A percentile compares a stretch with the other conserved stretches of the same genome.
Conservation (phyloP, 495 filamentous ascomycete species). For the Annulohypoxylon maeteangense region DNA sequence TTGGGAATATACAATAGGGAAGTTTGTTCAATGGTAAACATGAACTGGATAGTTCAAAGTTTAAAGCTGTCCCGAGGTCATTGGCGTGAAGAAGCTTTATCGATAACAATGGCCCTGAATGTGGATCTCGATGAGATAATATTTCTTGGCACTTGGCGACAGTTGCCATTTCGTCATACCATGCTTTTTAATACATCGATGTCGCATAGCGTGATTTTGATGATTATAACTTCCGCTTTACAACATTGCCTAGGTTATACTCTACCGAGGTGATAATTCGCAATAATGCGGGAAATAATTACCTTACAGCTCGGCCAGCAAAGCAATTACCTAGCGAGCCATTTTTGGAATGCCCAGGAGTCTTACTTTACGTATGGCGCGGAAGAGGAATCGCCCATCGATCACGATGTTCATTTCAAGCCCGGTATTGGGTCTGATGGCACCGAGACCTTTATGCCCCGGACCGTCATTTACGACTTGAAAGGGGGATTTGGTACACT, state of each 20-base stretch:
- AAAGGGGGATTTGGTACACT: constrained; percentile 92
- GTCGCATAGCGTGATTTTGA: constrained; percentile 20
- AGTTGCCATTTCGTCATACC: constrained; percentile 12
- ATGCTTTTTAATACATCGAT: background rate
- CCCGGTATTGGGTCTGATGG: constrained; percentile 85
- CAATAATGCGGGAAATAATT: constrained; percentile 91
- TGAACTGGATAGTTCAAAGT: too few relatives aligned
- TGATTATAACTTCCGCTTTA: background rate
- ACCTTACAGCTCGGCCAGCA: constrained; percentile 93
- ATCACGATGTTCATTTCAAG: constrained; percentile 94
- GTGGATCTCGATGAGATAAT: background rate
- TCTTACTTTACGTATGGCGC: constrained; percentile 94
- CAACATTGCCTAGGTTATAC: background rate
- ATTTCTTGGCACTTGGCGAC: constrained; percentile 16
- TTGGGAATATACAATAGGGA: background rate
- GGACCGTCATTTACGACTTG: constrained; percentile 93
- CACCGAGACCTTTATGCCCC: constrained; percentile 89
- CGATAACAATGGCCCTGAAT: constrained; percentile 8
- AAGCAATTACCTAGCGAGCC: constrained; percentile 93
- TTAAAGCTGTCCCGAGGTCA: constrained; percentile 1
- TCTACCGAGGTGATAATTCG: background rate
- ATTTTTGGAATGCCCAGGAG: constrained; percentile 99
- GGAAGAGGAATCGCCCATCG: constrained; percentile 72
- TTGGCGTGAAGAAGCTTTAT: constrained; percentile 19
- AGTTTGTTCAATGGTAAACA: background rate